Evolutionary conservation across 1,284 basidiomycete genomes (phyloP), one percentile per base, ranked within the genome.

Genomic region (Amylostereum areolatum): DNA sequence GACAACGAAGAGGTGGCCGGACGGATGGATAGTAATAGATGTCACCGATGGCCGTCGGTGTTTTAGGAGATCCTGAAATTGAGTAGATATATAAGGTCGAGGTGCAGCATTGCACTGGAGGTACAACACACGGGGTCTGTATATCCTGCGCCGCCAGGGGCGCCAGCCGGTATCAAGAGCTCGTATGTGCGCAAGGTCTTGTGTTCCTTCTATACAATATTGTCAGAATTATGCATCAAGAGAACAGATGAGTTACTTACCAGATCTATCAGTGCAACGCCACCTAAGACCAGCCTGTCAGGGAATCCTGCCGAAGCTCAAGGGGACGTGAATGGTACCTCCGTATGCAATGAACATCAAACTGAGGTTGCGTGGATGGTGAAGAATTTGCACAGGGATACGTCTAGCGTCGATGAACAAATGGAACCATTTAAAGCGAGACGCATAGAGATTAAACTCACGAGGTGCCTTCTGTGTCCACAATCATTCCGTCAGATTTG

Each of bases 281-380:
- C 92, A 18, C 88, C 86, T 85, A 54, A 18, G 4, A 29, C 25
- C 45, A 33, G 10, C 12, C 32, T 5, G 41, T 48, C 18, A 49
- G 18, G 36, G 28, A 30, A 18, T 25, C 6, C n/a, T 11, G 7
- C 18, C 35, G 48, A 31, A 34, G n/a, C 6, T 37, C 8, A 39
- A 45, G 35, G 5, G 37, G n/a, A 44, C 39, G 11, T 41, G 35
- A 41, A 36, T 45, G 40, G 29, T 59, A 80, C 88, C 89, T 70
- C 85, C 82, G 65, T 92, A 95, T 2, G 83, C 90, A 28, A 96
- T 72, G 45, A 96, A 83, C 6, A 95, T 58, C 18, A 86, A 71
- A 62, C 92, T 90, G 37, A 95, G 65, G 61, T 96, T 83, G 49
- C 89, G 74, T 2, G 93, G 93, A 65, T 94, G 90, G 18, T 82